A percentile compares a stretch with the other conserved stretches of the same genome.
phyloP scores from a whole-genome alignment of 2,329 filamentous ascomycete genomes.

The Chaetomium globosum region DNA sequence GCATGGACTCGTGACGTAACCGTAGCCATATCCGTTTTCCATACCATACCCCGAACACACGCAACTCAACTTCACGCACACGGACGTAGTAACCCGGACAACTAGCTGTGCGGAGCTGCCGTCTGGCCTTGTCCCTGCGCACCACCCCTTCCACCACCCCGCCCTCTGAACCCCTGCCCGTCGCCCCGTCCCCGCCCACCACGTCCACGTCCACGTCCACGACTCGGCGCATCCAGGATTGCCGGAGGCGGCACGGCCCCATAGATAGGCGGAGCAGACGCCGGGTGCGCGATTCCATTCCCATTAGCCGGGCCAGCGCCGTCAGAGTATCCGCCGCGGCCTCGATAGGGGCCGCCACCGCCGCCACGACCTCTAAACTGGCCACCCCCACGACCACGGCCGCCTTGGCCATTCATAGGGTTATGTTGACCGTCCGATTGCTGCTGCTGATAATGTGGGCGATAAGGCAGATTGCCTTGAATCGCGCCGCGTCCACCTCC shows the following conservation, averaged over 20 bases:
- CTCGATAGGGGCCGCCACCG: slow-evolving; percentile 35
- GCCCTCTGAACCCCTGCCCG: slow-evolving; percentile 23
- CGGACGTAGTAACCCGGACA: slow-evolving; percentile 1
- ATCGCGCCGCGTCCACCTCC: slow-evolving; percentile 42
- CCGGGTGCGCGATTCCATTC: slow-evolving; percentile 19
- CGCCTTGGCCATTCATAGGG: slow-evolving; percentile 22
- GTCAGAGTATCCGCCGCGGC: slow-evolving; percentile 8
- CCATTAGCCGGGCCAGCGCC: slow-evolving; percentile 3
- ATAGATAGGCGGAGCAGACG: slow-evolving; percentile 44
- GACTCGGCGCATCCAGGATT: slow-evolving; percentile 52
- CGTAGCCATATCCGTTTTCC: neutral
- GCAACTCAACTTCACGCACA: neutral
- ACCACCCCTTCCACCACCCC: slow-evolving; percentile 20
- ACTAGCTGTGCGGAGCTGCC: slow-evolving; percentile 12
- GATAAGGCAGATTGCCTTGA: slow-evolving; percentile 57
- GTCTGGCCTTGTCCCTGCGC: slow-evolving; percentile 6
- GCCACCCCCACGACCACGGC: slow-evolving; percentile 26
- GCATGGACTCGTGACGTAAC: slow-evolving; percentile 1
- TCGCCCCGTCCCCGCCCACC: slow-evolving; percentile 28
- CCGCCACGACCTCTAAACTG: slow-evolving; percentile 25
- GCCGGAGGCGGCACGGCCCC: slow-evolving; percentile 64
- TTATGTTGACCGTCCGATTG: slow-evolving; percentile 25
- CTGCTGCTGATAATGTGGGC: slow-evolving; percentile 40
- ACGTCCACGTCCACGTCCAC: slow-evolving; percentile 45
- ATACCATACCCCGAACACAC: neutral